These are phyloP conservation scores for Myxozyma sirexii DNA, from an alignment of 805 yeast species.

Conservation along the genomic window DNA sequence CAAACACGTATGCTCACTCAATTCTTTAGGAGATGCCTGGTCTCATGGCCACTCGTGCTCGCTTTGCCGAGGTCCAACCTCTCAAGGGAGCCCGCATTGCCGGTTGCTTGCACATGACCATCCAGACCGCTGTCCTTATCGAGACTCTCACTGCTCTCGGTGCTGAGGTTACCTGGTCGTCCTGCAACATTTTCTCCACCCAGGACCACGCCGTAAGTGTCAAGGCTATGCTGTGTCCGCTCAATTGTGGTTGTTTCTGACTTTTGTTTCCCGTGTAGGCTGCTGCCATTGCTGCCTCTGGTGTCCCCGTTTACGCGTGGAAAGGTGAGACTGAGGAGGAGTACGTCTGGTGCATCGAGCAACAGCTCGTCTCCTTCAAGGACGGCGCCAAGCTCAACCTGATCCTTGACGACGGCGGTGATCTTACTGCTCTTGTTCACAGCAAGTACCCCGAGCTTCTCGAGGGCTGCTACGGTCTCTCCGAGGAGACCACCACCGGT, in stretches of 20 bases:
- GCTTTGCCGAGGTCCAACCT: constrained; percentile 90
- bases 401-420: constrained; percentile 99
- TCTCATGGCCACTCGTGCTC: constrained; percentile 93
- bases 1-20: background rate
- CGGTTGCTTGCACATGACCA: constrained; percentile 99
- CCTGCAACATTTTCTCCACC: constrained; percentile 98
- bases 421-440: constrained; percentile 93
- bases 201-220: constrained; percentile 90
- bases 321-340: constrained; percentile 99
- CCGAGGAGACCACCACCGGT: constrained; percentile 99
- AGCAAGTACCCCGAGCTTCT: constrained; percentile 98
- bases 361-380: constrained; percentile 97
- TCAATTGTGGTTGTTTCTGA: background rate
- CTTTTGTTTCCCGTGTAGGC: constrained; percentile 44
- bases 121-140: constrained; percentile 97
- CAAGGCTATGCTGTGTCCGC: background rate
- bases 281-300: constrained; percentile 99
- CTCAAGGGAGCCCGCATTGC: constrained; percentile 98
- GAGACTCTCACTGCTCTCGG: constrained; percentile 97
- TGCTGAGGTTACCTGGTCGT: constrained; percentile 99
- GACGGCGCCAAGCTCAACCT: constrained; percentile 92
- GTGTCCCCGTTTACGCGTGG: constrained; percentile 99
- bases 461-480: constrained; percentile 90
- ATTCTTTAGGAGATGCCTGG: constrained; percentile 46
- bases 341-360: constrained; percentile 99